phyloP scores from a whole-genome alignment of 345 rosid species.

The Rhodamnia rubescens region DNA sequence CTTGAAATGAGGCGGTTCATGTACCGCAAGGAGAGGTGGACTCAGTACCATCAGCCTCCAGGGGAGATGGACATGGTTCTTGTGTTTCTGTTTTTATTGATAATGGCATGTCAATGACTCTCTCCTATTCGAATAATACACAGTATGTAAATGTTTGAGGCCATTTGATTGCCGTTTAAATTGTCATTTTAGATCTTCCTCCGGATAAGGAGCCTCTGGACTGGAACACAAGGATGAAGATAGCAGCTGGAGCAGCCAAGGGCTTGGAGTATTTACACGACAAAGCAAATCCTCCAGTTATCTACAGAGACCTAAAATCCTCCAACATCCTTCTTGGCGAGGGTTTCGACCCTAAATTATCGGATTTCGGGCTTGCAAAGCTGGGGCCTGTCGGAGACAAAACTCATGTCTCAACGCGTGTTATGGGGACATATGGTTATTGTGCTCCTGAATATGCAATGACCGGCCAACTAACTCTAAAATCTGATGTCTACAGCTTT shows the following conservation, averaged over 20 bases:
- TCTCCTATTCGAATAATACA: not conserved
- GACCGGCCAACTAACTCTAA: conserved; percentile 95
- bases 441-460: conserved; percentile 99
- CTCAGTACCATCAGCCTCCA: not conserved
- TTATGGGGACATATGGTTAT: conserved; percentile 99
- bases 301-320: conserved; percentile 89
- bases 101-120: not conserved
- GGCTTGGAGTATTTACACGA: conserved; percentile 96
- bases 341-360: conserved; percentile 83
- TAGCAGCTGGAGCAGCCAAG: conserved; percentile 98
- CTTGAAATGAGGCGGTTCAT: not conserved
- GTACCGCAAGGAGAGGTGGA: not conserved
- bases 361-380: conserved; percentile 96
- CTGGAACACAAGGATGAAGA: conserved; percentile 97
- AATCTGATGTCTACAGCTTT: conserved; percentile 95
- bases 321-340: conserved; percentile 93
- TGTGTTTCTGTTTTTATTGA: not conserved
- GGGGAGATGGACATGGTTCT: not conserved
- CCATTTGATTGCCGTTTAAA: not conserved
- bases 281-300: conserved; percentile 94
- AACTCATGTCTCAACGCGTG: conserved; percentile 97
- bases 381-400: conserved; percentile 98
- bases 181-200: conserved; percentile 56
- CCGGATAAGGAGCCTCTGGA: conserved; percentile 72
- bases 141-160: not conserved